Conservation (phyloP, 352 stramenopile species). For the Halophytophthora batemanensis region DNA sequence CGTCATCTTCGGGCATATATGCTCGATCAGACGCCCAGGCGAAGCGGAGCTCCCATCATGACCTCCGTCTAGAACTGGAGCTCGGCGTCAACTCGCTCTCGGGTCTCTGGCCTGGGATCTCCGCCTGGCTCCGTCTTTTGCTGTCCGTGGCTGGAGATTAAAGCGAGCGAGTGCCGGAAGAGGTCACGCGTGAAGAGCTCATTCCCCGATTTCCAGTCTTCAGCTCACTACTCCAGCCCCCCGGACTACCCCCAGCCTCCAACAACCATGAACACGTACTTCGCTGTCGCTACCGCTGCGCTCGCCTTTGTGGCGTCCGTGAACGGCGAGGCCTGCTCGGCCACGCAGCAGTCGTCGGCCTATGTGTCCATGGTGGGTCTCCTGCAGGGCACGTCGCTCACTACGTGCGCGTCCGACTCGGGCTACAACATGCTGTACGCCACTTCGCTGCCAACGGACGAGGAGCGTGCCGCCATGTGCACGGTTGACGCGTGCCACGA, state of each 20-base stretch:
- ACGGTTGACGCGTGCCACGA: constrained; percentile 21
- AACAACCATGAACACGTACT: constrained; percentile 32
- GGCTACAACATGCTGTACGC: constrained; percentile 40
- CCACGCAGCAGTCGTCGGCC: constrained; percentile 12
- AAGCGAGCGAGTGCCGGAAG: too few species aligned
- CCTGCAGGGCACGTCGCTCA: constrained; percentile 14
- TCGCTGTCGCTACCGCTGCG: constrained; percentile 20
- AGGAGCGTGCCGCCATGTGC: constrained; percentile 41
- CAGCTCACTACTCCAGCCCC: too few species aligned
- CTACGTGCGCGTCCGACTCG: constrained; percentile 15
- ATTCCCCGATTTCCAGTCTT: too few species aligned
- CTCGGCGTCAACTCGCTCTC: too few species aligned
- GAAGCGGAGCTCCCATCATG: too few species aligned
- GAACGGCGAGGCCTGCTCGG: constrained; percentile 22
- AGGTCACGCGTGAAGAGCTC: too few species aligned
- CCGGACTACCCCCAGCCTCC: background rate
- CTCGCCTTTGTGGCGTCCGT: constrained; percentile 27
- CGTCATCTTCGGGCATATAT: too few species aligned
- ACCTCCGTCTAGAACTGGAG: too few species aligned
- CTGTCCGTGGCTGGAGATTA: too few species aligned
- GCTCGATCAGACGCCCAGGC: too few species aligned
- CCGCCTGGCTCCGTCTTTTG: too few species aligned
- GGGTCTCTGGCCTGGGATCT: too few species aligned
- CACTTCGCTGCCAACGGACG: constrained; percentile 23
- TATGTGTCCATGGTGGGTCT: constrained; percentile 24